Base-by-base conservation (phyloP, 2,329 filamentous ascomycete species). In the Trichoderma breve region DNA sequence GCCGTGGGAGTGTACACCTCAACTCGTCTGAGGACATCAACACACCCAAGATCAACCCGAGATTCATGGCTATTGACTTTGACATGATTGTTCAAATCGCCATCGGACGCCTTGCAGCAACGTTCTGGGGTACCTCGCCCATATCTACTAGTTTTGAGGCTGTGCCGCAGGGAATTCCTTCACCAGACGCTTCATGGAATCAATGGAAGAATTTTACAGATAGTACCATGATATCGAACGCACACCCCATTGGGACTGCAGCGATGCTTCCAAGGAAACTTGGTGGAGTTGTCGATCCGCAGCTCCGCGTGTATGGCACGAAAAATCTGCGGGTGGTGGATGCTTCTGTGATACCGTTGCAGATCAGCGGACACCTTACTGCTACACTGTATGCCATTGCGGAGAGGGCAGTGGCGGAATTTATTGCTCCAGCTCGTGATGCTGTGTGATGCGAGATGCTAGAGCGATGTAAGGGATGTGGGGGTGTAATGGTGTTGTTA, bases 1-100 rank as follows among this genome's bases (percentile, higher is more conserved):
- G 86, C 3, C 84, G 89, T 0, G 89, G 89, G 7, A 82, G 83
- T 57, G 85, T 90, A 71, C 90, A 91, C 79, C 87, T 91, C 73
- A 79, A 80, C 18, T 82, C 82, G 5, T 68, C 81, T 1, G 81
- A 85, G 58, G 78, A 82, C 9, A 76, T 77, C 14, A 82, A 83
- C 4, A 78, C 81, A 30, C 84, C 86, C 0, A 81, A 84, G 28
- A 75, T 75, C 51, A 68, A 75, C 57, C 74, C 74, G 9, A 63
- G 62, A 51, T 74, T 47, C 55, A 28, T 73, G 75, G 83, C 83
- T 6, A 79, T 89, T 73, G 84, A 86, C 7, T 82, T 89, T 36
- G 89, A 90, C 75, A 76, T 90, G 58, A 87, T 89, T 78, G 84
- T 81, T 6, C 82, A 79, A 71, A 75, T 79, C 0, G 76, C 73